Percentiles rank a stretch among this genome's conserved stretches.
These are phyloP conservation scores for Pyrenochaeta sp. DNA, from an alignment of 2,329 filamentous ascomycete species.

Conservation along the genomic window DNA sequence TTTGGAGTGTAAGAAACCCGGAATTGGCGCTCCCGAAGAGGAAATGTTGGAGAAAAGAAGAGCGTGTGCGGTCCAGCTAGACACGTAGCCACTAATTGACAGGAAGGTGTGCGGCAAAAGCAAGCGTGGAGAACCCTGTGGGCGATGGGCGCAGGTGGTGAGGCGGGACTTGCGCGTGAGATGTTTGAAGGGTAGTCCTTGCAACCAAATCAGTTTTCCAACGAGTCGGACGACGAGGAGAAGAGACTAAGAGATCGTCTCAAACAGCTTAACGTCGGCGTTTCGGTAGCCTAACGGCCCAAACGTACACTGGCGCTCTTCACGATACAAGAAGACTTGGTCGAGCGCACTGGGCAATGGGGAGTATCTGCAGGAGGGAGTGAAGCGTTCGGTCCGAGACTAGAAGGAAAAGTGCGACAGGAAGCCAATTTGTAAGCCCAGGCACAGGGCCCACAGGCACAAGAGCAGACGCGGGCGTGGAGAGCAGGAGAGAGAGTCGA, in stretches of 20 bases:
- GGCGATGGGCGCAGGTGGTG: constrained; percentile 32
- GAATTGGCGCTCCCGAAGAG: constrained; percentile 44
- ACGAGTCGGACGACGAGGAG: constrained; percentile 32
- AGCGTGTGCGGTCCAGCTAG: constrained; percentile 35
- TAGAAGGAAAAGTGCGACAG: constrained; percentile 45
- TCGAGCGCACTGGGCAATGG: constrained; percentile 40
- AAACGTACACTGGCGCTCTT: constrained; percentile 38
- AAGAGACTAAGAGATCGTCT: constrained; percentile 40
- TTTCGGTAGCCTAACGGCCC: constrained; percentile 41
- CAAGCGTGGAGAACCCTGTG: constrained; percentile 45
- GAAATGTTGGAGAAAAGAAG: constrained; percentile 45
- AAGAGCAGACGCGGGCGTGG: constrained; percentile 25
- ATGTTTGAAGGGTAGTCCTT: constrained; percentile 47
- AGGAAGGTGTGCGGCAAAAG: constrained; percentile 39
- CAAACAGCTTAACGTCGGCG: constrained; percentile 44
- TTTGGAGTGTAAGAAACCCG: constrained; percentile 34
- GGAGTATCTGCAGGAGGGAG: constrained; percentile 39
- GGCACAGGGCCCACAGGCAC: constrained; percentile 29
- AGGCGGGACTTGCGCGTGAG: constrained; percentile 38
- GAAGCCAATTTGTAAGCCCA: constrained; percentile 39
- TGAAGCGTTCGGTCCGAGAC: constrained; percentile 47
- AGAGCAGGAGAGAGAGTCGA: constrained; percentile 17
- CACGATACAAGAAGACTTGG: constrained; percentile 30
- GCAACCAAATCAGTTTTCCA: constrained; percentile 39
- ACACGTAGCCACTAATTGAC: constrained; percentile 41